Base-by-base conservation (phyloP, 169 alveolate genomes). In the Eimeria tenella region DNA sequence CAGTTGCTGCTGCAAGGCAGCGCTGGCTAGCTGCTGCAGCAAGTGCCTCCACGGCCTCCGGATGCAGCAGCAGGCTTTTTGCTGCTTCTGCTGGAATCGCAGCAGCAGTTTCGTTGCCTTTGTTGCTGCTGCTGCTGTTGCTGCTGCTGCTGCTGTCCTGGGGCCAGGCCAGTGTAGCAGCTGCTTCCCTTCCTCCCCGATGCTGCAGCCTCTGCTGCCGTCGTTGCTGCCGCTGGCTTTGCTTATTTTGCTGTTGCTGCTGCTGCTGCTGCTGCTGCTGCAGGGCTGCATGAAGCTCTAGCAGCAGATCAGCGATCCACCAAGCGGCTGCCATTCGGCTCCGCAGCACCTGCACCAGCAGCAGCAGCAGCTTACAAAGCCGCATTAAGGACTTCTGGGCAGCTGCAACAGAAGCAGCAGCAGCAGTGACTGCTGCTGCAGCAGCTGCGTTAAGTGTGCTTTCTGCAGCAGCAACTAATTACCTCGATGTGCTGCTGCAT, bases 261-360 rank as follows among this genome's bases (percentile, higher is more conserved):
- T 56, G 73, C 53, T 81, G 90, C 90, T 11, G 56, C 23, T 42
- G 50, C 90, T 81, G 91, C 77, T 50, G 79, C 79, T 83, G 88
- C 71, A 19, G 49, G n/a, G 60, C 70, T 21, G 8, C 60, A 15
- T 75, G 86, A 6, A 75, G 86, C 68, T 75, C 65, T 25, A 75
- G 65, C 68, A 75, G 86, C 86, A 75, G 15, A 75, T 75, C 86
- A 3, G 86, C 86, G 9, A 75, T 25, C 55, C 55, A 75, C 86
- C 86, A 75, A 0, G 86, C 86, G 7, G 86, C 86, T 21, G 86
- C 86, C 86, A 75, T 75, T 42, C 86, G 68, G 65, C 63, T 75
- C 52, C 86, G 60, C 86, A 75, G 86, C 86, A 75, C 86, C 86
- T 75, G 86, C 58, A 71, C 55, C 86, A 75, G 86, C 65, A 49